Base-by-base conservation (phyloP, 1,284 basidiomycete species). In the Moesziomyces aphidis region DNA sequence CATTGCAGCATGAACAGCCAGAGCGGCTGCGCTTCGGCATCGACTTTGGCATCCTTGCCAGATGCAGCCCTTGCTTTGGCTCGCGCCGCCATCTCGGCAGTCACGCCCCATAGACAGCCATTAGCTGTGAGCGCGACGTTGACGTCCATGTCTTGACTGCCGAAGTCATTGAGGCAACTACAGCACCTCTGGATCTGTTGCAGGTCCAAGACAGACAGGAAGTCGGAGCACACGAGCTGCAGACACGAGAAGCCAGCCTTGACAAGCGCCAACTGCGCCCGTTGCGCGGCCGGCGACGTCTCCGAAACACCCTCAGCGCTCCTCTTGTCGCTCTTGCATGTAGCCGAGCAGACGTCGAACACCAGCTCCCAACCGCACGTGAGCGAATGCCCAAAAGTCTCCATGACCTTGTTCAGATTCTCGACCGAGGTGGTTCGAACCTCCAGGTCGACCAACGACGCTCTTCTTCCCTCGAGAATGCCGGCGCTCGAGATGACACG, bases 211-310 rank as follows among this genome's bases (percentile, higher is more conserved):
- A 89, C 89, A 0, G 93, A 90, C 6, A 98, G 89, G 8, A 94
- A 93, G 83, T 99, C 95, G 83, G 87, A 87, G 79, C 94, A 98
- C 42, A 98, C 93, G 5, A 99, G 87, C 15, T 94, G 97, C 69
- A 99, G 86, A 0, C 93, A 95, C 61, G 95, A 93, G 85, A 97
- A 98, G 0, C 94, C 94, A 49, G 95, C 92, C 85, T 95, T 92
- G 67, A 95, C 89, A 4, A 80, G 59, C 11, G 70, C 59, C 24
- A 71, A 42, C 15, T 73, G 85, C 3, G 85, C 83, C 34, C 87
- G 85, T 53, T 85, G 84, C n/a, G 55, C 48, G 4, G 53, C 55
- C 11, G 58, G 22, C n/a, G 61, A 56, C 1, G 60, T 31, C 36
- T 31, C 44, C 47, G 81, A 77, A 54, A 84, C 81, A 13, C 83